These are phyloP conservation scores for Rhodotorula sphaerocarpa DNA, from an alignment of 768 basidiomycete genomes.

Conservation along the genomic window DNA sequence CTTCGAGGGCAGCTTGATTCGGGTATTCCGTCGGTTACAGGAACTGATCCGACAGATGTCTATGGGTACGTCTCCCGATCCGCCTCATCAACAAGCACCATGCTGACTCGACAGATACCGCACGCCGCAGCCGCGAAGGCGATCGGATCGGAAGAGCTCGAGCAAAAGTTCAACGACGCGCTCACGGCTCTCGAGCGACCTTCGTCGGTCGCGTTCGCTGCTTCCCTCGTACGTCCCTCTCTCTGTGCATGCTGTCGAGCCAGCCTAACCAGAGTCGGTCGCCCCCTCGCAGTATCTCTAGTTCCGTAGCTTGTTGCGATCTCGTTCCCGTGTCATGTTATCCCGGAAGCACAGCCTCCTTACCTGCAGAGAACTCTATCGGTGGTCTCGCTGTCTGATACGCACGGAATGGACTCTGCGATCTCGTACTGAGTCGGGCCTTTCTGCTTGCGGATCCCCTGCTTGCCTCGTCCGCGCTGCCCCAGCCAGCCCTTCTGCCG, in stretches of 20 bases:
- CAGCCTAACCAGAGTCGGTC: background rate
- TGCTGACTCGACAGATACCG: background rate
- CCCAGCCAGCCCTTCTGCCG: too few species aligned
- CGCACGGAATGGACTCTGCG: too few species aligned
- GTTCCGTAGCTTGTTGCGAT: too few species aligned
- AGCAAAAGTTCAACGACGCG: slow-evolving; percentile 79
- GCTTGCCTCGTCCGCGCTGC: too few species aligned
- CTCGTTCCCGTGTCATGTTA: too few species aligned
- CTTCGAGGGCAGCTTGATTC: slow-evolving; percentile 93
- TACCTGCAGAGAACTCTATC: too few species aligned
- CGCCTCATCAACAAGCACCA: accelerated
- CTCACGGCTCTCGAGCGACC: slow-evolving; percentile 34
- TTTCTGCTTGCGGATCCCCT: too few species aligned
- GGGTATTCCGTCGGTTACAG: slow-evolving; percentile 86
- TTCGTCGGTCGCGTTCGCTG: slow-evolving; percentile 34
- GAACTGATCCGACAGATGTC: slow-evolving; percentile 95
- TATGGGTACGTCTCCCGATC: slow-evolving; percentile 49
- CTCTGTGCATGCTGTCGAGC: background rate
- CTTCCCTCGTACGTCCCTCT: slow-evolving; percentile 15
- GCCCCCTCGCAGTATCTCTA: background rate
- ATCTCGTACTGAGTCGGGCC: too few species aligned
- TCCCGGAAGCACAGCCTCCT: too few species aligned
- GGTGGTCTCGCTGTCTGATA: too few species aligned
- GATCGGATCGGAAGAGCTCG: slow-evolving; percentile 86
- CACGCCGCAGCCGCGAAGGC: slow-evolving; percentile 59